These are phyloP conservation scores for Halteria grandinella DNA, from an alignment of 73 alveolate species.

Conservation along the genomic window DNA sequence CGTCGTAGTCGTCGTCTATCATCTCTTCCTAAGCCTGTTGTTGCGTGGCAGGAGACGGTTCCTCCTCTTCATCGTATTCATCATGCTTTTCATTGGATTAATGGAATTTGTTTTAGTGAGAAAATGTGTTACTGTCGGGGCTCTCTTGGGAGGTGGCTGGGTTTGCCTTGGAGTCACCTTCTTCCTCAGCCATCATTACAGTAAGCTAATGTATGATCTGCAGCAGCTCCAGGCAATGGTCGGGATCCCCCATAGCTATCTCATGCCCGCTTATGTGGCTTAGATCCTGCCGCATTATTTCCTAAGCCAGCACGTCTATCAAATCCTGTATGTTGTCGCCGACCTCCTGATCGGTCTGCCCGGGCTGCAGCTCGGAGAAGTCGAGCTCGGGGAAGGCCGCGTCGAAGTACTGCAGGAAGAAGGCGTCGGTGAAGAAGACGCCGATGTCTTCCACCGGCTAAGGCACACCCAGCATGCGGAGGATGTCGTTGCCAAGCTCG, in stretches of 20 bases:
- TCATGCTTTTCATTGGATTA: no score
- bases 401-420: conserved; percentile 33
- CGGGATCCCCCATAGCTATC: conserved; percentile 35
- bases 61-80: no score
- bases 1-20: no score
- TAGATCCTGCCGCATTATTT: conserved; percentile 21
- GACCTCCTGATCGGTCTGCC: conserved; percentile 45
- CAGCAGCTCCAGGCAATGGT: no score
- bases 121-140: no score
- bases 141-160: no score
- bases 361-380: conserved; percentile 34
- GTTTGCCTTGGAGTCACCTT: no score
- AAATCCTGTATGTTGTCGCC: conserved; percentile 23
- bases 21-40: no score
- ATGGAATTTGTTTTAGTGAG: no score
- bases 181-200: no score
- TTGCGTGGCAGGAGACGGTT: no score
- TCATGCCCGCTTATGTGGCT: conserved; percentile 26
- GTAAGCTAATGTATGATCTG: no score
- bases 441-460: conserved; percentile 39
- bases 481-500: conserved; percentile 37
- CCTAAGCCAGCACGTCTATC: conserved; percentile 19
- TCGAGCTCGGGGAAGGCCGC: conserved; percentile 38
- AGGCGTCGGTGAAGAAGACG: conserved; percentile 30
- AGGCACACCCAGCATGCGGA: conserved; percentile 5